These are phyloP conservation scores for Verbena officinalis DNA, from an alignment of 257 asterid species.

Conservation along the genomic window DNA sequence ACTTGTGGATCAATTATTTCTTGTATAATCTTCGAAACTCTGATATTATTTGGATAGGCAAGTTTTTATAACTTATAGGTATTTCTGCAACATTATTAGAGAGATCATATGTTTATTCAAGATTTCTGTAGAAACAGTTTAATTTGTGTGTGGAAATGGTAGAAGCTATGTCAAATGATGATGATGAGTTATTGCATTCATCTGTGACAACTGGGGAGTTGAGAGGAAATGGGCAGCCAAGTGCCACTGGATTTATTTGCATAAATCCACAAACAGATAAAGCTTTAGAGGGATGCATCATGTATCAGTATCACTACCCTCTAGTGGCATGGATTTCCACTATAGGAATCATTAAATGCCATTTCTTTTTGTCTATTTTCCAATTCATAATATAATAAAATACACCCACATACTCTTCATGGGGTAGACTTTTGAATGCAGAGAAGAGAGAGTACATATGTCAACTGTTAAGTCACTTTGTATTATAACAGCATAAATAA, in stretches of 20 bases:
- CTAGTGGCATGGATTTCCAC: conserved; percentile 12
- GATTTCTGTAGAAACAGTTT: neutral
- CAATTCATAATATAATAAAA: no score
- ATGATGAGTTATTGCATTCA: neutral
- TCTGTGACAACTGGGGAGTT: neutral
- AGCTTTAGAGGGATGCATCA: conserved; percentile 11
- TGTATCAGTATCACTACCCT: neutral
- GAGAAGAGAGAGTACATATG: no score
- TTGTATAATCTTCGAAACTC: no score
- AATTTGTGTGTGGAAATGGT: neutral
- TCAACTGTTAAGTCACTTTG: no score
- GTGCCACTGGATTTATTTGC: neutral
- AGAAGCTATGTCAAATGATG: no score
- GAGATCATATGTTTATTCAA: neutral
- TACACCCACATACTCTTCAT: no score
- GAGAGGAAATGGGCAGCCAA: neutral
- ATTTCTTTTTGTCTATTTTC: no score
- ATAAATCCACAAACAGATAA: neutral
- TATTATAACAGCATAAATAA: no score
- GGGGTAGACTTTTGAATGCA: no score
- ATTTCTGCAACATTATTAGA: neutral
- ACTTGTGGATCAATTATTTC: no score
- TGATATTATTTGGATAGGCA: no score
- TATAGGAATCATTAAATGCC: neutral
- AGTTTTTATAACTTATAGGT: no score